Base-by-base conservation (phyloP, 306 rosid genomes). In the Canavalia gladiata region DNA sequence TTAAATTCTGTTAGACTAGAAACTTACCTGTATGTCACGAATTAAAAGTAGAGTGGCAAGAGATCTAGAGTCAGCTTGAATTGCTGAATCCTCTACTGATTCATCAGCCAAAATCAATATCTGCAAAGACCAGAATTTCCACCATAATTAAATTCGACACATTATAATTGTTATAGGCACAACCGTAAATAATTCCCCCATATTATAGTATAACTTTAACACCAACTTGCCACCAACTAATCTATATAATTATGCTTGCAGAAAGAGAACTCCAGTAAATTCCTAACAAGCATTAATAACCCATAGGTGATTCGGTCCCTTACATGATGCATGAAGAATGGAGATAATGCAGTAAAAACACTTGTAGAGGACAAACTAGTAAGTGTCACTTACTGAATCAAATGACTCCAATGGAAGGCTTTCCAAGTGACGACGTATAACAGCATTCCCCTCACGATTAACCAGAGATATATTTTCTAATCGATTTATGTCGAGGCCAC, bases 41-140 rank as follows among this genome's bases (percentile, higher is more conserved):
- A 94, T 94, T 81, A 94, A 86, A 76, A 94, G 88, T 80, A 94
- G 81, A 1, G 98, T 94, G 86, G 98, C 98, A 76, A 94, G 95
- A 84, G 98, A 94, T 90, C 98, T 90, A 71, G 98, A 94, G 88
- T 94, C 98, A 51, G 98, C 98, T 86, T 94, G 97, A 83, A 92
- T 94, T 72, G 98, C 98, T 54, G 98, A 94, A 84, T 94, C 98
- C 77, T 94, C 98, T 72, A 94, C 95, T 63, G 98, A 94, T 86
- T 94, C 98, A 62, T 94, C 98, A 25, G 98, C 98, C 84, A 94
- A 89, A 75, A 94, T 94, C 86, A 94, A 86, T 72, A 94, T 89
- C 97, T 94, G 91, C 18, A 81, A 54, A 77, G 64, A 81, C 59
- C 72, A 76, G 60, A 57, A 62, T 31, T 72, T 47, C 69, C 52